A percentile compares a stretch with the other conserved stretches of the same genome.
Conservation (phyloP, 306 rosid species). For the Vigna unguiculata region DNA sequence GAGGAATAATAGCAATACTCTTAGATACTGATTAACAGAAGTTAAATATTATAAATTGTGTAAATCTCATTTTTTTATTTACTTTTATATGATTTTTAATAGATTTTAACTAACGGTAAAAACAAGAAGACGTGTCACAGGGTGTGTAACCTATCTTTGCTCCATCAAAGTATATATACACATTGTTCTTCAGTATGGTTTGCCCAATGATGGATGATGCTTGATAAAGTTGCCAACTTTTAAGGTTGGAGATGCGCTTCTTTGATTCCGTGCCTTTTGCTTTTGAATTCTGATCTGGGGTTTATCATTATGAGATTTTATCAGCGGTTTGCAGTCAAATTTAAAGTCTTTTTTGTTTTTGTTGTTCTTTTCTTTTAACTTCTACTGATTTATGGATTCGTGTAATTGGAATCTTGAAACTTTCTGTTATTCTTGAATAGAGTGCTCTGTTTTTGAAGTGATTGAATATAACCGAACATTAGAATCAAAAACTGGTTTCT, state of each 20-base stretch:
- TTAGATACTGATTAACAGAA: not conserved
- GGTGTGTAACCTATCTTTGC: not conserved
- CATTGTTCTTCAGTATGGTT: not conserved
- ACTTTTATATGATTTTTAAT: not conserved
- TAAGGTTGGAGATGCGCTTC: constrained; percentile 45
- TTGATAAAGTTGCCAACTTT: constrained; percentile 32
- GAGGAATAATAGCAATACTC: not conserved
- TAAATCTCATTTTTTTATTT: not conserved
- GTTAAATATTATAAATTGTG: not conserved
- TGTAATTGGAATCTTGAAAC: constrained; percentile 4
- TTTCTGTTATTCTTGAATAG: not conserved
- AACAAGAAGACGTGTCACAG: not conserved
- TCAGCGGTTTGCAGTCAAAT: constrained; percentile 10
- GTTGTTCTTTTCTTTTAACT: not conserved
- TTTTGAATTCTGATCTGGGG: constrained; percentile 27
- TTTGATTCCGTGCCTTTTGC: constrained; percentile 3
- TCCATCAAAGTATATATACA: not conserved
- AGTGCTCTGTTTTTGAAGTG: not conserved
- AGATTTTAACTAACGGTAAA: not conserved
- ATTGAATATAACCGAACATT: not conserved
- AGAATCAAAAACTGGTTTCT: not conserved
- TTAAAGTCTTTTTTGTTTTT: not conserved
- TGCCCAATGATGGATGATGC: not conserved
- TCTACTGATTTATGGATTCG: constrained; percentile 1
- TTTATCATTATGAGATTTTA: constrained; percentile 11